Evolutionary conservation across 1,284 basidiomycete genomes (phyloP).

Genomic region (Sanghuangporus sanghuang): DNA sequence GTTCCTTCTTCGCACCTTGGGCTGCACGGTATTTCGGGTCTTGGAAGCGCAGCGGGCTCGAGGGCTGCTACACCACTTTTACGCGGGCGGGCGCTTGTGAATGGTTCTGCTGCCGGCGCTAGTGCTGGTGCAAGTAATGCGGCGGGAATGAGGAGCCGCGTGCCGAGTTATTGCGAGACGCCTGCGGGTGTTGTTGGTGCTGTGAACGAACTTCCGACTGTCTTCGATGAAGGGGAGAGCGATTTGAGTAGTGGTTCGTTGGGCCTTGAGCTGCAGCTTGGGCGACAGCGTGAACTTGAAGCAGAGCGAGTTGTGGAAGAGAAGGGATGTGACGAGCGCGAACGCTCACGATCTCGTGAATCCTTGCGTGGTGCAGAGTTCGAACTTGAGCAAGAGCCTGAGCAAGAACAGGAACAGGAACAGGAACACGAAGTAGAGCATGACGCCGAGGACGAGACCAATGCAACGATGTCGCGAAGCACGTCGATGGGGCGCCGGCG

Average conservation of each 20-base stretch:
- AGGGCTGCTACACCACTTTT: constrained; percentile 24
- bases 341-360: background rate
- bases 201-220: constrained; percentile 37
- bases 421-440: constrained; percentile 22
- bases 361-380: background rate
- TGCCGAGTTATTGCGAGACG: constrained; percentile 6
- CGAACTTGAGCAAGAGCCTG: background rate
- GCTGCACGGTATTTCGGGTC: constrained; percentile 55
- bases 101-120: background rate
- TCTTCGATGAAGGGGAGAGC: constrained; percentile 41
- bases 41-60: constrained; percentile 35
- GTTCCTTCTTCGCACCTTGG: constrained; percentile 30
- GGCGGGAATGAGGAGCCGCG: constrained; percentile 4
- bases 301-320: background rate
- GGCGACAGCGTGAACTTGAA: background rate
- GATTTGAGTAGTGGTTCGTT: constrained; percentile 6
- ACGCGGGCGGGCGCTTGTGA: constrained; percentile 8
- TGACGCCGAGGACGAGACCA: constrained; percentile 27
- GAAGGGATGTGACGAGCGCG: background rate
- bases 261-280: constrained; percentile 3
- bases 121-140: background rate
- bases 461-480: constrained; percentile 41
- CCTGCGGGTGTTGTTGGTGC: background rate
- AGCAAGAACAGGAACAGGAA: constrained; percentile 1
- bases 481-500: constrained; percentile 64